Conservation (phyloP, 306 rosid species). For the Cajanus cajan region DNA sequence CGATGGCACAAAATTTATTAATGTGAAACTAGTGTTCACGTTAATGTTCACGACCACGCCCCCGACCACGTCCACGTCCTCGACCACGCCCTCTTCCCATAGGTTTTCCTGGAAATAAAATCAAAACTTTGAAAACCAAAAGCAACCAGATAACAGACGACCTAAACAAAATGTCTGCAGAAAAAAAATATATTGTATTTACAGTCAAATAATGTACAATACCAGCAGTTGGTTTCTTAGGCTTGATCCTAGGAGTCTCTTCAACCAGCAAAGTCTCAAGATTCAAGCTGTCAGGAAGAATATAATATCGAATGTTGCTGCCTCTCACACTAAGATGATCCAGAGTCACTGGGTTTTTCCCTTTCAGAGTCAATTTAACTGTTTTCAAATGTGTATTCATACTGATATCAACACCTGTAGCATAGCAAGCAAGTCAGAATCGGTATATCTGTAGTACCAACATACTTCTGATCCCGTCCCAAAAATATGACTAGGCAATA, state of each 20-base stretch:
- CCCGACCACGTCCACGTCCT: conserved; percentile 89
- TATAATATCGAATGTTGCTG: conserved; percentile 81
- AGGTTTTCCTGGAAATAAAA: conserved; percentile 63
- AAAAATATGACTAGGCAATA: background rate
- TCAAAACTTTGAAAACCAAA: conserved; percentile 10
- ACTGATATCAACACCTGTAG: conserved; percentile 57
- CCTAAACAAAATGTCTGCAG: background rate
- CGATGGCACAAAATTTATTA: conserved; percentile 38
- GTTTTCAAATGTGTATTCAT: conserved; percentile 89
- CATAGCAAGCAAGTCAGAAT: conserved; percentile 26
- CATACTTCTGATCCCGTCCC: background rate
- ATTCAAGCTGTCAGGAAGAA: conserved; percentile 54
- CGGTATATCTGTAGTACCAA: conserved; percentile 29
- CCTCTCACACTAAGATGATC: conserved; percentile 99
- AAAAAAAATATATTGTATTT: background rate
- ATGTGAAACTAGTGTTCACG: background rate
- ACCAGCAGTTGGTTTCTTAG: conserved; percentile 98
- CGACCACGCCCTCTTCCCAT: conserved; percentile 80
- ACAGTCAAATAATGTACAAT: conserved; percentile 14
- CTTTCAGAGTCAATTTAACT: conserved; percentile 85
- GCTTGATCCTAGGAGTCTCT: conserved; percentile 80
- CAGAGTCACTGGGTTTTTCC: conserved; percentile 89
- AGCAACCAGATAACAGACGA: background rate
- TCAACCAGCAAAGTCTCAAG: conserved; percentile 50
- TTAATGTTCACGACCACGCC: conserved; percentile 58